Percentiles rank a stretch among this genome's conserved stretches.
Evolutionary conservation across 352 stramenopile genomes (phyloP).

Genomic region (Lagenidium giganteum): DNA sequence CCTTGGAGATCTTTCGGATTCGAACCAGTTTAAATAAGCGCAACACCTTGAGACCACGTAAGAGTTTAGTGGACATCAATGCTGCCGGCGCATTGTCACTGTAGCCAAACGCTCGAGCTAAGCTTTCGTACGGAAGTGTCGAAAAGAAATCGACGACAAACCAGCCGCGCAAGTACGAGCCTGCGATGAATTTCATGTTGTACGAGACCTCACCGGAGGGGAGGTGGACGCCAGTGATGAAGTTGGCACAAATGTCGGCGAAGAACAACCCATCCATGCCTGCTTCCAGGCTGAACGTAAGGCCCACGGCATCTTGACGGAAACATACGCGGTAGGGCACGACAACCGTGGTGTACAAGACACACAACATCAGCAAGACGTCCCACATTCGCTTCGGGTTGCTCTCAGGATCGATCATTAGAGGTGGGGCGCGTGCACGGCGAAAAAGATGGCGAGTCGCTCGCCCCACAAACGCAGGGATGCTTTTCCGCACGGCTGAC

Average conservation of each 20-base stretch:
- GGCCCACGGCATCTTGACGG: constrained; percentile 42
- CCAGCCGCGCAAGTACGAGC: constrained; percentile 70
- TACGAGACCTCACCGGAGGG: constrained; percentile 61
- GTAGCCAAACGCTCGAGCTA: constrained; percentile 34
- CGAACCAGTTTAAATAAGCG: constrained; percentile 87
- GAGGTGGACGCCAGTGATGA: constrained; percentile 67
- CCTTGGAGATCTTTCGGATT: constrained; percentile 81
- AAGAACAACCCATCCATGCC: constrained; percentile 67
- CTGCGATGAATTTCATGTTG: constrained; percentile 33
- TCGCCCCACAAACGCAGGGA: constrained; percentile 39
- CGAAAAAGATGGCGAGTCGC: constrained; percentile 22
- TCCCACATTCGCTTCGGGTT: constrained; percentile 61
- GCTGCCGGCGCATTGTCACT: constrained; percentile 27
- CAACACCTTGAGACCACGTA: constrained; percentile 80
- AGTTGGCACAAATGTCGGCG: constrained; percentile 77
- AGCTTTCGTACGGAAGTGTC: constrained; percentile 69
- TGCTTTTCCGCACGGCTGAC: constrained; percentile 40
- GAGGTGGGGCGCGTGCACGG: constrained; percentile 23
- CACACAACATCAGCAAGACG: constrained; percentile 46
- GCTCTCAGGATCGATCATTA: constrained; percentile 64
- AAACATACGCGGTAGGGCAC: constrained; percentile 82
- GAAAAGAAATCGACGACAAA: constrained; percentile 82
- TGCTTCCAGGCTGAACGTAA: constrained; percentile 41
- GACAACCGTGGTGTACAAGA: constrained; percentile 72
- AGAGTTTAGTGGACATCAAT: constrained; percentile 65